Evolutionary conservation across 1,284 basidiomycete genomes (phyloP).

Genomic region (Ceratorhiza oryzae-sativae): DNA sequence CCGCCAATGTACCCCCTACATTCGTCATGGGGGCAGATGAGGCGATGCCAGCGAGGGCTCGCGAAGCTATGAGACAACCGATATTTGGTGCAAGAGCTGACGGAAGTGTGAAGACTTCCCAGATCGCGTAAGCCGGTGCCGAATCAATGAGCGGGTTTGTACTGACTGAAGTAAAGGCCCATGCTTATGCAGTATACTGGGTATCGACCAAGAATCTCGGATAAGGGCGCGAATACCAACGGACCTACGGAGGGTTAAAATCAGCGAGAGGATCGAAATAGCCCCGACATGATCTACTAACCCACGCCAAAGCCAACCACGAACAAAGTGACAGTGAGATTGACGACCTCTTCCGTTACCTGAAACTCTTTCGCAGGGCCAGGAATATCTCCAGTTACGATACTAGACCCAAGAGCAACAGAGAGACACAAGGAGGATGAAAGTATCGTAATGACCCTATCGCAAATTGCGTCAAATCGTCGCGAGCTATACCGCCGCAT

Average conservation of each 20-base stretch:
- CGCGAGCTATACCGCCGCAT: too few species aligned
- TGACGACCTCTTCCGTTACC: slow-evolving; percentile 52
- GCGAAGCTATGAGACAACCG: slow-evolving; percentile 26
- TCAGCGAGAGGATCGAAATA: not conserved
- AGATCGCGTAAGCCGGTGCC: not conserved
- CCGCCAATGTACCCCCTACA: slow-evolving; percentile 32
- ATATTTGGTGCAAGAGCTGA: slow-evolving; percentile 33
- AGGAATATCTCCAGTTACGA: slow-evolving; percentile 54
- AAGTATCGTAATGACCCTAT: slow-evolving; percentile 29
- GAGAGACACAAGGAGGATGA: slow-evolving; percentile 39
- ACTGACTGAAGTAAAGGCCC: slow-evolving; percentile 34
- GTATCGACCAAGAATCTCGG: slow-evolving; percentile 45
- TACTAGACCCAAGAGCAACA: slow-evolving; percentile 54
- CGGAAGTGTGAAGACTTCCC: slow-evolving; percentile 25
- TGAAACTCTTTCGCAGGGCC: slow-evolving; percentile 50
- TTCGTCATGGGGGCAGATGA: slow-evolving; percentile 36
- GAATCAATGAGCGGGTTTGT: not conserved
- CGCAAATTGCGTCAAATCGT: too few species aligned
- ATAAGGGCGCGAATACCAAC: slow-evolving; percentile 45
- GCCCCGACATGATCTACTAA: slow-evolving; percentile 46
- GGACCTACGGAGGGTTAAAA: not conserved
- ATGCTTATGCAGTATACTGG: slow-evolving; percentile 33
- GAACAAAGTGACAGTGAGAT: slow-evolving; percentile 54
- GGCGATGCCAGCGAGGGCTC: slow-evolving; percentile 31
- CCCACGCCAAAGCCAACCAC: slow-evolving; percentile 56